Evolutionary conservation across 257 asterid species (phyloP), one percentile per base, ranked within the genome.

Genomic region (Scutellaria galericulata): DNA sequence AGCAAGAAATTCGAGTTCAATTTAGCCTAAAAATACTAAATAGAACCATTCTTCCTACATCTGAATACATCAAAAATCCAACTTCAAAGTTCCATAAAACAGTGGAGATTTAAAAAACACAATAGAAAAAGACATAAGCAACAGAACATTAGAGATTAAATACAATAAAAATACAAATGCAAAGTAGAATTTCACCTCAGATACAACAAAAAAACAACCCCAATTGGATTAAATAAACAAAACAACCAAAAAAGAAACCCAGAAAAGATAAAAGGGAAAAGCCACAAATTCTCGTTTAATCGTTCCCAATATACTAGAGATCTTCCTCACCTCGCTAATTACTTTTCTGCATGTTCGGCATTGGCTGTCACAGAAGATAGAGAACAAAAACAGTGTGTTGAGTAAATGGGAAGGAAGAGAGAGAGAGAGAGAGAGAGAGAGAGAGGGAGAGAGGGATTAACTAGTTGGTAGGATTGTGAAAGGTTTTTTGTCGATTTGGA

Each of bases 291-390:
- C 22, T 11, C 0, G 48, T 14, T 20, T 18, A 10, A 14, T 48
- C 37, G 22, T 12, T 56, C 5, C 75, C 15, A 42, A 35, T 35
- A 39, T 18, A 70, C 63, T 12, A 66, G 51, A 69, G 70, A 64
- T 74, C 76, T 63, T 58, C 37, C 70, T 71, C 68, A 83, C 87
- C 85, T 78, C 22, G 73, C 68, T 68, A 80, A 64, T 50, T 65
- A 60, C 40, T 46, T 48, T 8, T 66, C 66, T 65, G 70, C 83
- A 64, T 64, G 73, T 57, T 24, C 76, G 61, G 79, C 76, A 76
- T 71, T 83, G 70, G 71, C 55, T 27, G 62, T 48, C 66, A 22
- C 53, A 51, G 77, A 46, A 46, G 72, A 68, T 62, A 31, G 57
- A 60, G 57, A 68, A 50, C 64, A 56, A 42, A n/a, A 27, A 45